Evolutionary conservation across 2,329 filamentous ascomycete species (phyloP), one percentile per base, ranked within the genome.

Genomic region (Didymella exigua): DNA sequence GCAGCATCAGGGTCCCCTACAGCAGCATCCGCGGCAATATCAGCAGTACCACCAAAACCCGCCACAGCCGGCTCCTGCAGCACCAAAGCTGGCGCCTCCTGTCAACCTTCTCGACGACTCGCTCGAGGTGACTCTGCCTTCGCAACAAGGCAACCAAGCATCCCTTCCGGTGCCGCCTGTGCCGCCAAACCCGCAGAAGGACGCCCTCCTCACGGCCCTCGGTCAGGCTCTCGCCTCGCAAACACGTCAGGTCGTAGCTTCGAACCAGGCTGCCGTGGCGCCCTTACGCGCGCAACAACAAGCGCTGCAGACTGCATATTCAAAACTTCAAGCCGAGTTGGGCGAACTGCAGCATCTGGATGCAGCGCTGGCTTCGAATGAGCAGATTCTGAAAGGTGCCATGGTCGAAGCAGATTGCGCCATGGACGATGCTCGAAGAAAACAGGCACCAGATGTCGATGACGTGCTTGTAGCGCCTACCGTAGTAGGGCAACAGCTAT

Each of bases 121-220:
- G 1, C 84, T 88, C 50, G 83, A 87, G 56, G 77, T 86, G 5
- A 79, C 84, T 19, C 74, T 86, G 4, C 82, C 84, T 10, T 78
- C 78, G 6, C 77, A 76, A 56, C 64, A 61, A 7, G n/a, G 80
- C 75, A 23, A 81, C 75, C 23, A 82, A 76, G 44, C 65, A 24
- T 77, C 82, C 19, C 71, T 86, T 7, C 82, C 88, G 5, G 86
- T 91, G 0, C 93, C 95, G 0, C 93, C 93, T 0, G 91, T 97
- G 27, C 93, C 95, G 0, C 93, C 92, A 0, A 99, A 99, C 68
- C 95, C 95, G 0, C 91, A 98, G 76, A 97, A 96, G 72, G 92
- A 98, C 74, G 88, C 89, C 18, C 84, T 98, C 14, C 82, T 96
- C 3, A 83, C 84, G 48, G 89, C 92, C 38, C 83, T 98, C 26